These are phyloP conservation scores for Trichoderma gamsii DNA, from an alignment of 495 filamentous ascomycete genomes.

Conservation along the genomic window DNA sequence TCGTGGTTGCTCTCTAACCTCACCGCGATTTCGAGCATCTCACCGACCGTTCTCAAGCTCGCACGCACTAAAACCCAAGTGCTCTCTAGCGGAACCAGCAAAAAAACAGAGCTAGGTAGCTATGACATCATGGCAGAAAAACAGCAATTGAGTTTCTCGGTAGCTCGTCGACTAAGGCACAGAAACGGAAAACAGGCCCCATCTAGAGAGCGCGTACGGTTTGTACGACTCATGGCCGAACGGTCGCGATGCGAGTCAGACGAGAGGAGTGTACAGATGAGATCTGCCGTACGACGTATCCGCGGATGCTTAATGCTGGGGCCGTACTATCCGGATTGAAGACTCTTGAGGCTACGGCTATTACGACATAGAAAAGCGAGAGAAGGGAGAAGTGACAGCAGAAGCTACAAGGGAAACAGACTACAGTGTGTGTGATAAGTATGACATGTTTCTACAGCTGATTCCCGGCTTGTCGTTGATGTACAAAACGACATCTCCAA, in stretches of 20 bases:
- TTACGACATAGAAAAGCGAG: background rate
- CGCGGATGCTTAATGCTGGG: background rate
- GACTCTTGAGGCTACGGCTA: background rate
- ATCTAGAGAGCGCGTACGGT: background rate
- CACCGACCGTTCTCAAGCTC: background rate
- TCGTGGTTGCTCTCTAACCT: background rate
- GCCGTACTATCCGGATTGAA: background rate
- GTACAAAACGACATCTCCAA: conserved; percentile 43
- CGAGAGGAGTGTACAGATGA: background rate
- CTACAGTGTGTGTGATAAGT: background rate
- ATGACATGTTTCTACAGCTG: conserved; percentile 43
- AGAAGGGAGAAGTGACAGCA: background rate
- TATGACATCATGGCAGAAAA: background rate
- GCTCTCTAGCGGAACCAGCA: background rate
- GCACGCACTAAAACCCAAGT: background rate
- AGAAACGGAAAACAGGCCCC: background rate
- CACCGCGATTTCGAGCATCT: background rate
- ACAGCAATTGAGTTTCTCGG: background rate
- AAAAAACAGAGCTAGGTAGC: background rate
- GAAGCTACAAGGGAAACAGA: background rate
- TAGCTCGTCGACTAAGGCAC: background rate
- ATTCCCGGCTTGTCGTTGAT: conserved; percentile 42
- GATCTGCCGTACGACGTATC: conserved; percentile 4
- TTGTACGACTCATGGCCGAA: background rate
- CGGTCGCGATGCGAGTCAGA: background rate